A percentile compares a stretch with the other conserved stretches of the same genome.
phyloP scores from a whole-genome alignment of 2,329 filamentous ascomycete species.

The Pseudogymnoascus sp. region DNA sequence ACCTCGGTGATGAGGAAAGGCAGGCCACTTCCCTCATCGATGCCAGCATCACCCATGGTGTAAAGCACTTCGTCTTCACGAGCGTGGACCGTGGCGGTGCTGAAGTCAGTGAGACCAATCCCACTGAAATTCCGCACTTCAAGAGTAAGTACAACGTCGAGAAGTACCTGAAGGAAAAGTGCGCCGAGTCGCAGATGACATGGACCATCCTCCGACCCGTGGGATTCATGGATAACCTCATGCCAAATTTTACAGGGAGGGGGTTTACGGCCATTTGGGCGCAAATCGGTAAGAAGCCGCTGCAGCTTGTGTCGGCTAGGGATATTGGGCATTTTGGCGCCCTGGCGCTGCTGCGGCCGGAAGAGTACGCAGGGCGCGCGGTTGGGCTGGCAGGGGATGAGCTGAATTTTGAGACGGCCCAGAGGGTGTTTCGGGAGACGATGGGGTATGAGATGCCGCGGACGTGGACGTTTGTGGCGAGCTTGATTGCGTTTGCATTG shows the following conservation, averaged over 20 bases:
- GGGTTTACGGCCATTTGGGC: conserved; percentile 22
- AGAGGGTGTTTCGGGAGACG: conserved; percentile 25
- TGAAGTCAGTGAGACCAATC: conserved; percentile 39
- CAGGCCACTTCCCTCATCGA: conserved; percentile 54
- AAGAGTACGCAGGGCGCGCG: conserved; percentile 30
- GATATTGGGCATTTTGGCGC: conserved; percentile 41
- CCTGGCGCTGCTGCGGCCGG: conserved; percentile 33
- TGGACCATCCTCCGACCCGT: conserved; percentile 50
- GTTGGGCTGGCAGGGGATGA: conserved; percentile 39
- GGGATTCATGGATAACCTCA: conserved; percentile 45
- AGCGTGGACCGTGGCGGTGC: conserved; percentile 55
- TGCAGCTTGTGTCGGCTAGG: conserved; percentile 35
- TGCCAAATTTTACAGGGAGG: conserved; percentile 20
- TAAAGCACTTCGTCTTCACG: conserved; percentile 55
- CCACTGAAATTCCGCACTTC: conserved; percentile 54
- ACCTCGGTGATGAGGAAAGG: conserved; percentile 35
- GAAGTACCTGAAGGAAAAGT: conserved; percentile 43
- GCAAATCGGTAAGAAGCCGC: conserved; percentile 21
- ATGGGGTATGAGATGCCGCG: conserved; percentile 25
- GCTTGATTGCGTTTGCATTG: conserved; percentile 19
- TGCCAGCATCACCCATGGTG: conserved; percentile 43
- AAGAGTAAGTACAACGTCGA: conserved; percentile 54
- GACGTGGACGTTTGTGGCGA: conserved; percentile 22
- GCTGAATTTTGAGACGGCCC: conserved; percentile 30
- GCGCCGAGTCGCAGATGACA: conserved; percentile 32